These are phyloP conservation scores for Pugionium cornutum DNA, from an alignment of 345 rosid genomes.

Conservation along the genomic window DNA sequence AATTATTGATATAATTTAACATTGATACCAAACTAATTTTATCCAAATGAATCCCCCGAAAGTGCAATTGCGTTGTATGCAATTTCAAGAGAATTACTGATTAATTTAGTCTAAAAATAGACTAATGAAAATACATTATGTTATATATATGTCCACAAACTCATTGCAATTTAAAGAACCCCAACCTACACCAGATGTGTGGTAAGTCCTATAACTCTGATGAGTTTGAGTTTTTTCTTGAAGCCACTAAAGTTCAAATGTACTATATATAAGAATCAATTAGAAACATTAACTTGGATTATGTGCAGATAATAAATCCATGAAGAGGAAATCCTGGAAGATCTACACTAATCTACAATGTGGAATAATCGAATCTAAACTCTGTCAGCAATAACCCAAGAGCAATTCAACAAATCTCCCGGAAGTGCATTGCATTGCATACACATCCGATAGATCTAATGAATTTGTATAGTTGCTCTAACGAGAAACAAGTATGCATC, in stretches of 20 bases:
- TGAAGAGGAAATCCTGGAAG: background rate
- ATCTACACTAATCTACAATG: background rate
- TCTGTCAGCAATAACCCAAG: conserved; percentile 12
- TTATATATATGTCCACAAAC: background rate
- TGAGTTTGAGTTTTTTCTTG: no score
- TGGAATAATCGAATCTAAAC: background rate
- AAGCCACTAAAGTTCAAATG: background rate
- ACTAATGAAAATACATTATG: conserved; percentile 3
- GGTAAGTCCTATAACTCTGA: no score
- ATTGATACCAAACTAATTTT: background rate
- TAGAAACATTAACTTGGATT: conserved; percentile 16
- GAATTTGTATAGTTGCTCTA: background rate
- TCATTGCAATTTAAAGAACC: background rate
- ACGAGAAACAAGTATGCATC: conserved; percentile 1
- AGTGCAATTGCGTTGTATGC: background rate
- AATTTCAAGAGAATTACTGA: conserved; percentile 20
- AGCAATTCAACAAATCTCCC: conserved; percentile 17
- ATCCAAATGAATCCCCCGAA: background rate
- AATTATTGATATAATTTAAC: conserved; percentile 2
- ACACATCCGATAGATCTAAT: conserved; percentile 33
- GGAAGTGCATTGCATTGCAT: conserved; percentile 11
- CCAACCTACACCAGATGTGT: background rate
- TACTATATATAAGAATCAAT: background rate
- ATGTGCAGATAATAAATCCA: background rate
- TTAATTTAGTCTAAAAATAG: conserved; percentile 12